Evolutionary conservation across 2,329 filamentous ascomycete genomes (phyloP).

Genomic region (Pseudogymnoascus sp.): DNA sequence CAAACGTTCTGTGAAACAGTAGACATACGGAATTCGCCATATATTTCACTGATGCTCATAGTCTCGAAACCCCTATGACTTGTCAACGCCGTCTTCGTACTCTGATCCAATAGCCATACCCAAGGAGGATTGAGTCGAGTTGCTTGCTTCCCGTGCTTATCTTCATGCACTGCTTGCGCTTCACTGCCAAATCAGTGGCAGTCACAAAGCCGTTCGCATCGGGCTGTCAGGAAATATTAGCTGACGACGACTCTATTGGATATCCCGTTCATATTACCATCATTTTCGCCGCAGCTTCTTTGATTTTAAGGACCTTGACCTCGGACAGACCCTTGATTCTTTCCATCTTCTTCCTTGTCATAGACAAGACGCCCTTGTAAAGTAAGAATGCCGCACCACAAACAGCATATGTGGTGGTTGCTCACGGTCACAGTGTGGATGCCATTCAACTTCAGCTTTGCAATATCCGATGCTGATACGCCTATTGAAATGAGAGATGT

Average conservation of each 20-base stretch:
- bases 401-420: neutral
- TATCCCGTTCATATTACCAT: slow-evolving; percentile 20
- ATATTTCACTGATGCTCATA: slow-evolving; percentile 60
- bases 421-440: slow-evolving; percentile 56
- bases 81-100: neutral
- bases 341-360: slow-evolving; percentile 50
- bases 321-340: slow-evolving; percentile 66
- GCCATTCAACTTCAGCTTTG: slow-evolving; percentile 54
- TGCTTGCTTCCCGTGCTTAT: slow-evolving; percentile 65
- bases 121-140: slow-evolving; percentile 56
- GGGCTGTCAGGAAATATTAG: slow-evolving; percentile 34
- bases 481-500: slow-evolving; percentile 31
- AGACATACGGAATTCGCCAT: slow-evolving; percentile 46
- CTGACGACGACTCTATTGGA: neutral
- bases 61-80: slow-evolving; percentile 55
- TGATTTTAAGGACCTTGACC: slow-evolving; percentile 63
- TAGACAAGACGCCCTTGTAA: slow-evolving; percentile 23
- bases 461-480: slow-evolving; percentile 56
- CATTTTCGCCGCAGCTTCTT: slow-evolving; percentile 49
- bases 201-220: slow-evolving; percentile 55
- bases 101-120: slow-evolving; percentile 33
- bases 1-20: neutral
- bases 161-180: slow-evolving; percentile 54
- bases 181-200: slow-evolving; percentile 53
- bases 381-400: neutral